These are phyloP conservation scores for Alloteropsis semialata DNA, from an alignment of 176 grass and related monocot genomes.

Conservation along the genomic window DNA sequence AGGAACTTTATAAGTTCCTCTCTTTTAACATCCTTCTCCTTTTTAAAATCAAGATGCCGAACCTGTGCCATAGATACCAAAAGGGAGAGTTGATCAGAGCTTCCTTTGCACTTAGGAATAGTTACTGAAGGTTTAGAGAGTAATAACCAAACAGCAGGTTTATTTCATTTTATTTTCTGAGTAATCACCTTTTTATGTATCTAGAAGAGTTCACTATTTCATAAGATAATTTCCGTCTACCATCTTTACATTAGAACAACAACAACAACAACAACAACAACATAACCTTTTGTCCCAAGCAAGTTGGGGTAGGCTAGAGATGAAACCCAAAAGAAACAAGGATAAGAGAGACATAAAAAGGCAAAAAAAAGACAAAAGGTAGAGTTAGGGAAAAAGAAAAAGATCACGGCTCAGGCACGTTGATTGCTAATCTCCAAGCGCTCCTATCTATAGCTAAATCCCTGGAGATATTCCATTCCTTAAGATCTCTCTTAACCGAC, in stretches of 20 bases:
- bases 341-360: no score
- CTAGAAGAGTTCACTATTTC: neutral
- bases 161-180: neutral
- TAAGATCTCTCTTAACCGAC: no score
- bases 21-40: conserved; percentile 72
- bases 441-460: no score
- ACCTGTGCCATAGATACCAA: conserved; percentile 48
- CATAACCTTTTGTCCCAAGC: no score
- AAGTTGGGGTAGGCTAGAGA: no score
- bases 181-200: neutral
- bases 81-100: conserved; percentile 6
- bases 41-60: conserved; percentile 88
- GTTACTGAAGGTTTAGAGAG: neutral
- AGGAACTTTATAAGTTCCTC: conserved; percentile 80
- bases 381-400: no score
- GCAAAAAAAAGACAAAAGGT: no score
- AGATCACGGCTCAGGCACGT: no score
- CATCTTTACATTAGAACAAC: neutral
- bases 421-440: no score
- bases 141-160: neutral
- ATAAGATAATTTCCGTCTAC: neutral
- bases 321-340: no score
- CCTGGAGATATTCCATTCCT: no score
- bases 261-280: no score
- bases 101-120: neutral